Conservation (phyloP, 352 stramenopile genomes). For the Aphanomyces astaci region DNA sequence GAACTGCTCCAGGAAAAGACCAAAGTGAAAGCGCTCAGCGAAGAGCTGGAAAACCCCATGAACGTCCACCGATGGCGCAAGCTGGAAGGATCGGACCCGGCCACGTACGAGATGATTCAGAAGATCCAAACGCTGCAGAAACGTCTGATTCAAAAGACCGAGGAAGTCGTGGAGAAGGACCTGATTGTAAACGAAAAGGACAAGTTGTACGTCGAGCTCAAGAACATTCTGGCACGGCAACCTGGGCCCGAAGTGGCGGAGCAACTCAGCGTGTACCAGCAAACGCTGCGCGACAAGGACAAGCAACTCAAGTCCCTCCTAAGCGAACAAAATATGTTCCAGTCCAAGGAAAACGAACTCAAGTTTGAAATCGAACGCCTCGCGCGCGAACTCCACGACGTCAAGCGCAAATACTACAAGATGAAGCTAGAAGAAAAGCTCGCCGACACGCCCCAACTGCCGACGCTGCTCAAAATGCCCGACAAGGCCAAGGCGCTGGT, state of each 20-base stretch:
- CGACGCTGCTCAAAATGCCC: constrained; percentile 25
- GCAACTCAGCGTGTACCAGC: constrained; percentile 92
- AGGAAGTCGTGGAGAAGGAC: constrained; percentile 93
- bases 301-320: constrained; percentile 96
- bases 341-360: constrained; percentile 90
- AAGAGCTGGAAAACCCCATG: constrained; percentile 96
- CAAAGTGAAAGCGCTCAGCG: constrained; percentile 93
- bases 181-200: constrained; percentile 94
- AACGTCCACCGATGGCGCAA: constrained; percentile 97
- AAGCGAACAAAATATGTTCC: constrained; percentile 96
- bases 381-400: constrained; percentile 86
- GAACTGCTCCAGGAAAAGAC: constrained; percentile 93
- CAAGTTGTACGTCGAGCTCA: constrained; percentile 92
- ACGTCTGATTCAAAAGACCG: constrained; percentile 92
- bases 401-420: constrained; percentile 95
- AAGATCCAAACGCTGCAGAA: constrained; percentile 96
- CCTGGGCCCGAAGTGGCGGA: constrained; percentile 92
- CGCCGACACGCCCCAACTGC: constrained; percentile 27
- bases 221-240: constrained; percentile 87
- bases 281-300: constrained; percentile 93
- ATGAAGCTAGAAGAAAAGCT: constrained; percentile 85
- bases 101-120: constrained; percentile 93
- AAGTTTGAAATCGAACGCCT: constrained; percentile 94
- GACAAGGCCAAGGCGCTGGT: constrained; percentile 15
- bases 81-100: constrained; percentile 93